phyloP scores from a whole-genome alignment of 306 rosid genomes.

The Citrullus amarus region DNA sequence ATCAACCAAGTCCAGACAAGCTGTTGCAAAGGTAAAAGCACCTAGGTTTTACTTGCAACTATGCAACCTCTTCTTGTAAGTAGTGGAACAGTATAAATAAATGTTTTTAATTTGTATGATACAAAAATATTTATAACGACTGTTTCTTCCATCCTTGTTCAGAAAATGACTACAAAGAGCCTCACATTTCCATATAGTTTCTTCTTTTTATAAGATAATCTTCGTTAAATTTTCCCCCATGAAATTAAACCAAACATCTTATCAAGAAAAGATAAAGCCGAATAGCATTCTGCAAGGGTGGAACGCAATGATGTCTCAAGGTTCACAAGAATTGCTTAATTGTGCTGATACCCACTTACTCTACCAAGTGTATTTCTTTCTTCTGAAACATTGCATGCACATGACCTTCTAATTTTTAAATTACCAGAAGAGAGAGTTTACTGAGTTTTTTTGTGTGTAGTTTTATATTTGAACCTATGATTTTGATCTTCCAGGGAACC shows the following conservation, averaged over 20 bases:
- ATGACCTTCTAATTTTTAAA: background rate
- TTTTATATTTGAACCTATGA: background rate
- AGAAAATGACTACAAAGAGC: background rate
- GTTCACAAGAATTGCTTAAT: background rate
- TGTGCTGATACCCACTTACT: background rate
- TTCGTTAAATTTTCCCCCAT: background rate
- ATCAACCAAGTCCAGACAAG: constrained; percentile 63
- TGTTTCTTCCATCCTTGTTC: background rate
- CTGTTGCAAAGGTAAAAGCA: constrained; percentile 50
- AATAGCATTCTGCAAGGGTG: background rate
- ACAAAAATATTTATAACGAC: background rate
- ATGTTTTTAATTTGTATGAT: background rate
- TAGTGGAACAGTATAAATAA: background rate
- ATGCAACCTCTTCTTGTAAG: background rate
- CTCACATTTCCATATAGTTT: background rate
- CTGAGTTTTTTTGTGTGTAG: background rate
- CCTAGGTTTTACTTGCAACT: constrained; percentile 5
- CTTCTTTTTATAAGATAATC: background rate
- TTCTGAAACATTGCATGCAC: background rate
- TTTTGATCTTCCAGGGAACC: background rate
- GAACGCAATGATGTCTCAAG: background rate
- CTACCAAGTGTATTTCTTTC: background rate
- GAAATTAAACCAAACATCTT: background rate
- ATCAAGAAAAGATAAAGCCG: background rate
- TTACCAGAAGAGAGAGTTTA: background rate